Evolutionary conservation across 768 basidiomycete species (phyloP).

Genomic region (Termitomyces sp.): DNA sequence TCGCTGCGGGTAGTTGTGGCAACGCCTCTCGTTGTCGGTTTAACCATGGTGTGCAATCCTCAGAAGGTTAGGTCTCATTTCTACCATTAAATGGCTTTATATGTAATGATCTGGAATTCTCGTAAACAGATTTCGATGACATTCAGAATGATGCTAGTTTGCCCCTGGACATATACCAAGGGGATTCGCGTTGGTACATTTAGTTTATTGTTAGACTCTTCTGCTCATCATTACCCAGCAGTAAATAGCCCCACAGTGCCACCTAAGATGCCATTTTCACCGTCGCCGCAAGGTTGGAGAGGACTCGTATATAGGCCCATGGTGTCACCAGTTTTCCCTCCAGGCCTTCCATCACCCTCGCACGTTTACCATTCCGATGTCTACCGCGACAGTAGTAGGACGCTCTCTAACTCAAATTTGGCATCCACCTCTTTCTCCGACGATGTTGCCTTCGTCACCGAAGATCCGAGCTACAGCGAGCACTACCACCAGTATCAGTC

Average conservation of each 20-base stretch:
- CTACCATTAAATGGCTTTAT: neutral
- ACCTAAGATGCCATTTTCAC: neutral
- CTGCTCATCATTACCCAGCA: neutral
- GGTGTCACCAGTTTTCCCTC: conserved; percentile 9
- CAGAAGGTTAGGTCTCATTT: conserved; percentile 12
- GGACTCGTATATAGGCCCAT: conserved; percentile 2
- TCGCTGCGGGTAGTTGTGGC: conserved; percentile 31
- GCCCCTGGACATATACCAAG: neutral
- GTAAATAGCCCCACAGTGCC: neutral
- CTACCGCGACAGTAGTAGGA: conserved; percentile 8
- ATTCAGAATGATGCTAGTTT: neutral
- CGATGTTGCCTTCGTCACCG: conserved; percentile 30
- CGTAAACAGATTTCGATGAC: neutral
- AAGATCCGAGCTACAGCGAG: conserved; percentile 38
- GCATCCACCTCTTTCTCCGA: conserved; percentile 21
- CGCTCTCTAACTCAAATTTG: conserved; percentile 13
- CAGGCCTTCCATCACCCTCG: conserved; percentile 1
- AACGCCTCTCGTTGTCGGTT: conserved; percentile 36
- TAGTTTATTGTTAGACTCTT: neutral
- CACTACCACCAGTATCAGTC: conserved; percentile 38
- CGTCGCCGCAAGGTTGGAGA: neutral
- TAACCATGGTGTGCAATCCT: conserved; percentile 24
- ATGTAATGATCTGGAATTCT: neutral
- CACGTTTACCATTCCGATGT: conserved; percentile 10
- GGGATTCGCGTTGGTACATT: neutral